Evolutionary conservation across 1,284 basidiomycete genomes (phyloP), one percentile per base, ranked within the genome.

Genomic region (Blastosporella zonata): DNA sequence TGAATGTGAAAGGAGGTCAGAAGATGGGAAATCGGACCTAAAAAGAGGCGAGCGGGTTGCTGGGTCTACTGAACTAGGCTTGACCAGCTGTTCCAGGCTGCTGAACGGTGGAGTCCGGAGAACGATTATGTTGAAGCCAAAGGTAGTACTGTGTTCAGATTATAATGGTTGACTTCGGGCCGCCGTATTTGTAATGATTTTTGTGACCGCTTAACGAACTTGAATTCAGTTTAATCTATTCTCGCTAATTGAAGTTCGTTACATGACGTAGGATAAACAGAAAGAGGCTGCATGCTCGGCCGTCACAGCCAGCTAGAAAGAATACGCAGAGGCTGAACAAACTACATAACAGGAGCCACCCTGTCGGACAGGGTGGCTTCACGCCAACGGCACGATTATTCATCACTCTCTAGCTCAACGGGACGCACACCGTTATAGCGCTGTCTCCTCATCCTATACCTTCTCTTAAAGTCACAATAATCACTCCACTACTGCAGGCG

Each of bases 401-500:
- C 63, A 89, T 5, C 78, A 86, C 52, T 67, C 67, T 1, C 66
- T 91, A 2, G 86, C 88, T 1, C 67, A 76, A 49, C 75, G 85
- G 40, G 89, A 89, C 13, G 87, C 87, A 15, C 84, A 86, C 54
- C n/a, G 68, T 91, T 53, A 86, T 91, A 35, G 82, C 83, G 0
- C 74, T 91, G 8, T 77, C 84, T 0, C 68, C 77, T 0, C 71
- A 79, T 36, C 78, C 82, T 0, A 68, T 85, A 28, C 72, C 80
- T 27, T 73, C 79, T 2, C 70, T 79, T 4, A 61, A 74, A 27
- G 71, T 81, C 1, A 68, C 78, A n/a, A 72, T 83, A 34, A 67
- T 90, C 35, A 66, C 90, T 52, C 71, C 78, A 2, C 72, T 87
- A 28, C 62, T 91, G 17, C 81, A 87, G 36, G 71, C 74, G 1